Conservation (phyloP, 2,329 filamentous ascomycete species). For the Penicillium sp. region DNA sequence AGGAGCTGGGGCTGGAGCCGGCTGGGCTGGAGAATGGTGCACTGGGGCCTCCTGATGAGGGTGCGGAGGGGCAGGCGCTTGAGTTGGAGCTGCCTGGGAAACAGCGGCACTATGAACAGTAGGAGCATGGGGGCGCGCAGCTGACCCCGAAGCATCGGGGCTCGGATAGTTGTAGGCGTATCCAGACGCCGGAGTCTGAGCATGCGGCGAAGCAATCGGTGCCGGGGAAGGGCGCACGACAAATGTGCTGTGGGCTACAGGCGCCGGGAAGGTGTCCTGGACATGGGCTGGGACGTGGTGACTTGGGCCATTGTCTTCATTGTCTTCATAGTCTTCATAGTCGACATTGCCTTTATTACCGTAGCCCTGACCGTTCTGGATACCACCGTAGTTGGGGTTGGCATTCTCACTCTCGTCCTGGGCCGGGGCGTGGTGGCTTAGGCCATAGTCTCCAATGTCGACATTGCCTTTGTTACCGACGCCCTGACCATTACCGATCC, state of each 20-base stretch:
- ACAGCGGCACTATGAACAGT: not conserved
- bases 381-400: too few relatives aligned
- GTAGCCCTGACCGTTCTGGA: not conserved
- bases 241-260: not conserved
- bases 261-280: not conserved
- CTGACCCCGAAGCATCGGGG: not conserved
- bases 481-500: too few relatives aligned
- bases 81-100: not conserved
- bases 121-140: not conserved
- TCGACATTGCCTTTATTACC: too few relatives aligned
- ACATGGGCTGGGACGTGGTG: not conserved
- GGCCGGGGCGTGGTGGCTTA: too few relatives aligned
- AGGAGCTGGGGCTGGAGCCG: too few relatives aligned
- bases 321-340: not conserved
- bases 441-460: too few relatives aligned
- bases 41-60: not conserved
- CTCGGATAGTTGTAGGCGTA: not conserved
- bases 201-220: not conserved
- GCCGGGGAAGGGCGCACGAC: not conserved
- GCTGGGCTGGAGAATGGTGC: not conserved
- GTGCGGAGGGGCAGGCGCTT: not conserved
- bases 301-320: not conserved
- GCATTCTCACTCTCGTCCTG: too few relatives aligned
- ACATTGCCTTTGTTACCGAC: too few relatives aligned
- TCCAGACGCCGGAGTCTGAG: not conserved